A percentile compares a stretch with the other conserved stretches of the same genome.
Conservation (phyloP, 495 filamentous ascomycete genomes). For the Aspergillus kassunensis region DNA sequence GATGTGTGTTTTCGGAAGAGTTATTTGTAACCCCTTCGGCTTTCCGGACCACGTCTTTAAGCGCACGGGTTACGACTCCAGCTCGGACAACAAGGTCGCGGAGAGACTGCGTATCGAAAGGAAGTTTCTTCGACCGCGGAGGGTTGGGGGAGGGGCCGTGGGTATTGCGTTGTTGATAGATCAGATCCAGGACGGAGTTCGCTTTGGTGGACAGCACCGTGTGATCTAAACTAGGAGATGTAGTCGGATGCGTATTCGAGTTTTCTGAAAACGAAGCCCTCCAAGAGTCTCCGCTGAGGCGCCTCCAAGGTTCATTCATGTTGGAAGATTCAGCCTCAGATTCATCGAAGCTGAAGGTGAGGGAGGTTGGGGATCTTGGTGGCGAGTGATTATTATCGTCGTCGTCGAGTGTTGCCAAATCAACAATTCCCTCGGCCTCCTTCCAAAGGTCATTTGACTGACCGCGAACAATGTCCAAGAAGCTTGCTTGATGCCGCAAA, state of each 20-base stretch:
- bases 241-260: conserved; percentile 15
- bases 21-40: conserved; percentile 69
- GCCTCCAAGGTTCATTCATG: conserved; percentile 29
- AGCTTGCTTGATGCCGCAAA: conserved; percentile 57
- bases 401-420: conserved; percentile 77
- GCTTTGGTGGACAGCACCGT: conserved; percentile 59
- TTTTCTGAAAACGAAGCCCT: conserved; percentile 23
- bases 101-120: conserved; percentile 87
- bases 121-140: conserved; percentile 67
- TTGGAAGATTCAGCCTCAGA: conserved; percentile 56
- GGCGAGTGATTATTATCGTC: conserved; percentile 54
- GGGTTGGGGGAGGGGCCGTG: conserved; percentile 45
- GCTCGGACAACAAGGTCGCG: conserved; percentile 83
- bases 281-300: conserved; percentile 36
- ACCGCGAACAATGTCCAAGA: conserved; percentile 61
- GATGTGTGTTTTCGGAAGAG: conserved; percentile 36
- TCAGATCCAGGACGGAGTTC: conserved; percentile 75
- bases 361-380: conserved; percentile 48
- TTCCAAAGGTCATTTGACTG: conserved; percentile 66
- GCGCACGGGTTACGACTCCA: conserved; percentile 64
- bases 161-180: conserved; percentile 62
- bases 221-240: conserved; percentile 20
- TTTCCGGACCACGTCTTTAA: conserved; percentile 73
- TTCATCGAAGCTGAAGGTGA: conserved; percentile 52
- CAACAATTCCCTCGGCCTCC: conserved; percentile 85